Conservation (phyloP, 2,329 filamentous ascomycete genomes). For the Colletotrichum neosansevieriae region DNA sequence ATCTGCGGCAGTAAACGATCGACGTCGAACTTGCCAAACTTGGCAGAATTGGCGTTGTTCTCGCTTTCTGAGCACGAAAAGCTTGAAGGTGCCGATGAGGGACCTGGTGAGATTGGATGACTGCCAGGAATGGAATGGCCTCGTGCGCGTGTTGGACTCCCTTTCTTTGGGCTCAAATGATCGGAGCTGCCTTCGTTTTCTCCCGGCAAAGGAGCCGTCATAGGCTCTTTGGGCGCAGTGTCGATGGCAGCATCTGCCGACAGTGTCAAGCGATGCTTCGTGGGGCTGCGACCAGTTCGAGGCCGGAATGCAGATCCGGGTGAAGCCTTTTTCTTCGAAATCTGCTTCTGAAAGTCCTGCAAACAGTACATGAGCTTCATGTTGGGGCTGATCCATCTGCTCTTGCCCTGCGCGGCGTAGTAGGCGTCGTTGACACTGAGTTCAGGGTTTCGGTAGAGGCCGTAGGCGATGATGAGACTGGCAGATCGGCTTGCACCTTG, state of each 20-base stretch:
- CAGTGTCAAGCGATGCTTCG: conserved; percentile 70
- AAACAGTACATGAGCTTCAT: conserved; percentile 94
- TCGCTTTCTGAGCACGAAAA: conserved; percentile 69
- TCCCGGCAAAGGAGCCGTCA: conserved; percentile 67
- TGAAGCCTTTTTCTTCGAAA: conserved; percentile 62
- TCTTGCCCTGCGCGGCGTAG: conserved; percentile 82
- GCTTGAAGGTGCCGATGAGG: conserved; percentile 75
- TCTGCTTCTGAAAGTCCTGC: conserved; percentile 80
- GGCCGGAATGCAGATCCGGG: conserved; percentile 61
- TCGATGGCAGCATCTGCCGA: conserved; percentile 69
- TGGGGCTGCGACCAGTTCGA: conserved; percentile 65
- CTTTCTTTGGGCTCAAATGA: conserved; percentile 53
- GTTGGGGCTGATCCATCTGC: conserved; percentile 89
- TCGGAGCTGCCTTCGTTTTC: conserved; percentile 62
- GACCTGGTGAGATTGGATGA: conserved; percentile 69
- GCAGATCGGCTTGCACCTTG: conserved; percentile 88
- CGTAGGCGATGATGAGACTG: conserved; percentile 88
- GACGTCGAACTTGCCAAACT: conserved; percentile 56
- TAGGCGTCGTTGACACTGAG: conserved; percentile 87
- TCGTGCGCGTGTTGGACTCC: conserved; percentile 60
- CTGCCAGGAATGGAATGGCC: conserved; percentile 66
- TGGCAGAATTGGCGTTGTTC: conserved; percentile 54
- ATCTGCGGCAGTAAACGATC: conserved; percentile 51
- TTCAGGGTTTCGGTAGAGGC: conserved; percentile 81
- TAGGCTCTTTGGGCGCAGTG: conserved; percentile 64